phyloP scores from a whole-genome alignment of 805 yeast species.

The Metschnikowia kofuensis region DNA sequence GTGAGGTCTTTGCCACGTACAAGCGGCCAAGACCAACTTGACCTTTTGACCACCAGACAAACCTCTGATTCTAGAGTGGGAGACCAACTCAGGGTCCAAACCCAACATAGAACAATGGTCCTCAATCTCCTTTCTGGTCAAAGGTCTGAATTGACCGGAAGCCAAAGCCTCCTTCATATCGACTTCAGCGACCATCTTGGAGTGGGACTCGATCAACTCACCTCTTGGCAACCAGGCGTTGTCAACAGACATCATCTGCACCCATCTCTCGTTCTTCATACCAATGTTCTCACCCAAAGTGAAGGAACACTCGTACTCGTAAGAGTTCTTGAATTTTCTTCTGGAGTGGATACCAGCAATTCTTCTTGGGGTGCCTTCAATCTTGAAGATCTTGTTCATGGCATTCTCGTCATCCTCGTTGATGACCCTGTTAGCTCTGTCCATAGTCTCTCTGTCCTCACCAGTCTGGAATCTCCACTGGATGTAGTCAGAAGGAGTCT shows the following conservation, averaged over 20 bases:
- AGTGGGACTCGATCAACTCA: conserved; percentile 88
- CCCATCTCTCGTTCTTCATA: conserved; percentile 99
- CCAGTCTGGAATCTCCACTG: conserved; percentile 99
- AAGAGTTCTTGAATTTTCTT: conserved; percentile 99
- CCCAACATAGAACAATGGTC: conserved; percentile 98
- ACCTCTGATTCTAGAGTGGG: conserved; percentile 99
- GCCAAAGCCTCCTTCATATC: conserved; percentile 99
- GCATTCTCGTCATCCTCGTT: conserved; percentile 95
- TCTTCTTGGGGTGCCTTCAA: conserved; percentile 98
- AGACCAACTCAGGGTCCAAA: conserved; percentile 97
- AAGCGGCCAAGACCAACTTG: conserved; percentile 98
- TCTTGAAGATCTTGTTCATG: conserved; percentile 99
- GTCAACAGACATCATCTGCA: conserved; percentile 99
- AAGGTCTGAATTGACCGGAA: conserved; percentile 99
- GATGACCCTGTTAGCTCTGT: conserved; percentile 98
- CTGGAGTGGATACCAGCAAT: conserved; percentile 90
- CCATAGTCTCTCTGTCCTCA: conserved; percentile 99
- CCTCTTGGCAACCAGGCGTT: conserved; percentile 99
- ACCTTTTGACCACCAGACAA: conserved; percentile 99
- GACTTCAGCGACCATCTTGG: conserved; percentile 99
- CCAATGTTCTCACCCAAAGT: conserved; percentile 97
- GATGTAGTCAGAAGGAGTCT: conserved; percentile 99
- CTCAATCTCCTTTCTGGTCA: conserved; percentile 99
- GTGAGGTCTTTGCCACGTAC: conserved; percentile 99
- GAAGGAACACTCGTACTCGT: conserved; percentile 99